Evolutionary conservation across 2,329 filamentous ascomycete genomes (phyloP), one percentile per base, ranked within the genome.

Genomic region (Aspergillus melleus): DNA sequence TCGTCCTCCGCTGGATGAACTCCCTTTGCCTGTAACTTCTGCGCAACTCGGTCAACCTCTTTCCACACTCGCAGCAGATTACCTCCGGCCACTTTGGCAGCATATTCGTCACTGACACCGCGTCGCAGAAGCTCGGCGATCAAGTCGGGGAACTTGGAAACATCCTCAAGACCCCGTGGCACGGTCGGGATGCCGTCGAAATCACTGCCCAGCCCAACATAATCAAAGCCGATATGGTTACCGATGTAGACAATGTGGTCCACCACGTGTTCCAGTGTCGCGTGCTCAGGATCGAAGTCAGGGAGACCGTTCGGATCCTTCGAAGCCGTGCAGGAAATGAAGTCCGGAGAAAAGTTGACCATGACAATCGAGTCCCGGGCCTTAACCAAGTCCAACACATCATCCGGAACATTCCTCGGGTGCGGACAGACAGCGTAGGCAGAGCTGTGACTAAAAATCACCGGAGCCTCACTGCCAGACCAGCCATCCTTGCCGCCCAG

Each of bases 401-500:
- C 85, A 64, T 98, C 92, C 1, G 91, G 90, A 8, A 96, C 93
- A 68, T 98, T 98, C 36, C 94, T 86, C 10, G 92, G 91, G 75
- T 97, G 92, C 8, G 91, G 91, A 72, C 92, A 97, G 22, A 97
- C 72, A 1, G 86, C 83, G 68, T 90, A 89, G 1, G 90, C 91
- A 5, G 90, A 94, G 66, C 90, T 95, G 73, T 98, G 94, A 59
- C 88, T 92, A 81, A 91, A 97, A 59, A 97, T 95, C 5, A 95
- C 84, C 0, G 94, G 93, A 0, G 94, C 92, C 58, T 83, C 79
- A 70, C 89, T 93, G 6, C 91, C 90, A 5, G 78, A 73, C 90
- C 90, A 94, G 49, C 77, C 80, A 20, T 81, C 80, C 22, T 81
- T 79, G 9, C 74, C 74, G 5, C 86, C 86, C 0, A 97, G 84